Conservation (phyloP, 768 basidiomycete species). For the Lentinula boryana region DNA sequence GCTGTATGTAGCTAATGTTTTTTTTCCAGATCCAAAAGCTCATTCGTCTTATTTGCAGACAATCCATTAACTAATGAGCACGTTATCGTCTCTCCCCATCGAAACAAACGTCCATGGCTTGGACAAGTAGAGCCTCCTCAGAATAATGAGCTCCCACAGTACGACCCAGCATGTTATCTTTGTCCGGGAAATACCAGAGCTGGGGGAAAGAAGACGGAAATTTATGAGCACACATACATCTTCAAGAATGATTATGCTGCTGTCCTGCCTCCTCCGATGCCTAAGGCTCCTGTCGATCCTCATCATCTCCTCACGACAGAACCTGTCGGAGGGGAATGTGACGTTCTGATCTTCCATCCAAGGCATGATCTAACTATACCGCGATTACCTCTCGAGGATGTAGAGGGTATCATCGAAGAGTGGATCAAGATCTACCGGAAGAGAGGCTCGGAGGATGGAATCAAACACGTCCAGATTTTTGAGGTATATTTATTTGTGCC, state of each 20-base stretch:
- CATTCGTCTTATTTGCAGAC: constrained; percentile 32
- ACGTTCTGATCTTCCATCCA: constrained; percentile 84
- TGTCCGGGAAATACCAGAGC: constrained; percentile 82
- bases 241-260: constrained; percentile 87
- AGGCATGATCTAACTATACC: constrained; percentile 83
- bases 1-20: constrained; percentile 38
- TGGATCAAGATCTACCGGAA: constrained; percentile 65
- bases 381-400: constrained; percentile 49
- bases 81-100: constrained; percentile 84
- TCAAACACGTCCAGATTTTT: constrained; percentile 84
- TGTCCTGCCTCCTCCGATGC: constrained; percentile 58
- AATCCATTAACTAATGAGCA: constrained; percentile 77
- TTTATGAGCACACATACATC: constrained; percentile 59
- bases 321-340: constrained; percentile 79
- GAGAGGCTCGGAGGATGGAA: constrained; percentile 59
- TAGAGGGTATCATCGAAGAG: constrained; percentile 58
- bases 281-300: constrained; percentile 39
- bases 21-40: background rate
- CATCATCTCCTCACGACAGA: constrained; percentile 60
- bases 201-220: constrained; percentile 62
- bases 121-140: constrained; percentile 76
- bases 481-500: constrained; percentile 45
- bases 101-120: constrained; percentile 86
- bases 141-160: constrained; percentile 41
- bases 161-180: constrained; percentile 77